phyloP scores from a whole-genome alignment of 345 rosid species.

The Eucalyptus brandiana region DNA sequence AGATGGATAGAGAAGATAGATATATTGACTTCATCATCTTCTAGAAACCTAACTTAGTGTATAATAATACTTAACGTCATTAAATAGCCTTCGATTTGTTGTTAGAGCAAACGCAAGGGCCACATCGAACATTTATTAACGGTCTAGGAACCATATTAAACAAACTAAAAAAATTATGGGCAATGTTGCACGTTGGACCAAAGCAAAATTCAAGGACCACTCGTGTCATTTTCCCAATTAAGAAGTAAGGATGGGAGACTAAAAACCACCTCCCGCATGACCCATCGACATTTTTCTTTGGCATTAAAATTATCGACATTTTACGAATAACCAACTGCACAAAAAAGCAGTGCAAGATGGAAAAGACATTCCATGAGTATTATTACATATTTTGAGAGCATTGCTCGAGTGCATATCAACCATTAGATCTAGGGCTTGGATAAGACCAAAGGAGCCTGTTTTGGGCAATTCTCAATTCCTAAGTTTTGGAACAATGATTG shows the following conservation, averaged over 20 bases:
- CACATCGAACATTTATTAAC: background rate
- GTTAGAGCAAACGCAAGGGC: background rate
- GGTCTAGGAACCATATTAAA: rapidly evolving
- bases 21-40: background rate
- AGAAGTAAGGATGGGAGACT: background rate
- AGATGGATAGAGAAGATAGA: background rate
- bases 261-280: background rate
- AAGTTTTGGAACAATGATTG: no score
- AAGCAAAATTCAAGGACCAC: background rate
- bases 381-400: background rate
- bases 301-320: background rate
- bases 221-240: background rate
- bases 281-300: background rate
- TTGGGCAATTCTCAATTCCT: no score
- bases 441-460: no score
- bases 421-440: background rate
- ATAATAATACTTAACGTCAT: background rate
- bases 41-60: background rate
- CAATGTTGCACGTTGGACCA: background rate
- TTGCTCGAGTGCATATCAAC: background rate
- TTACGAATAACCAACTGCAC: background rate
- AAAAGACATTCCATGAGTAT: background rate
- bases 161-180: background rate
- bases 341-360: background rate
- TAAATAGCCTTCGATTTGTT: background rate